Conservation (phyloP, 2,329 filamentous ascomycete species). For the Emericellopsis cladophorae region DNA sequence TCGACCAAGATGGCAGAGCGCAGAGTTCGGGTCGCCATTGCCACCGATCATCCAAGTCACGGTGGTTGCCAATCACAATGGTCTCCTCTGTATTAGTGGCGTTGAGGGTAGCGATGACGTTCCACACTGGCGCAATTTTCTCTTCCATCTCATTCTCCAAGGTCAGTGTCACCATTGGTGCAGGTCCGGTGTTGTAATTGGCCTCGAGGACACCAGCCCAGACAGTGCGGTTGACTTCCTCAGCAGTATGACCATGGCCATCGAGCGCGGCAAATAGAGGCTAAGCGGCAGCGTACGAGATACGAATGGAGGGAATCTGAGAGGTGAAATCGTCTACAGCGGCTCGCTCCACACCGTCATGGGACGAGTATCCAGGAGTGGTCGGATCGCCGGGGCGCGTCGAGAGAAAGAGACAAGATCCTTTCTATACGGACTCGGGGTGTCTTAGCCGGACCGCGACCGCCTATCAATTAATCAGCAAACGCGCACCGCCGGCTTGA, state of each 20-base stretch:
- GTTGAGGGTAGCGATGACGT: slow-evolving; percentile 72
- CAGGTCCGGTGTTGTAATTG: slow-evolving; percentile 28
- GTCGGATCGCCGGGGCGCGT: slow-evolving; percentile 55
- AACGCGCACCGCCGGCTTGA: not conserved
- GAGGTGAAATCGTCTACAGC: slow-evolving; percentile 52
- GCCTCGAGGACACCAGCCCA: slow-evolving; percentile 43
- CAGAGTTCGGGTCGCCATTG: slow-evolving; percentile 73
- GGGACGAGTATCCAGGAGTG: slow-evolving; percentile 71
- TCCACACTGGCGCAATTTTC: slow-evolving; percentile 57
- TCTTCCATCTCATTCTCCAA: slow-evolving; percentile 59
- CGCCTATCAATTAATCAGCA: slow-evolving; percentile 18
- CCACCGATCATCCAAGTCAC: slow-evolving; percentile 81
- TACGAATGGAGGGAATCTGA: slow-evolving; percentile 67
- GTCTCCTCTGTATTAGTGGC: slow-evolving; percentile 66
- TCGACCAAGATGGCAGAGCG: slow-evolving; percentile 67
- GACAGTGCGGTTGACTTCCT: slow-evolving; percentile 45
- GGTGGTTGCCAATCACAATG: slow-evolving; percentile 66
- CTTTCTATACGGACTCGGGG: slow-evolving; percentile 66
- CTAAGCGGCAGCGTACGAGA: slow-evolving; percentile 65
- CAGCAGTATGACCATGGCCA: slow-evolving; percentile 57
- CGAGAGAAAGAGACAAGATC: slow-evolving; percentile 61
- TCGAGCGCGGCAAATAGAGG: slow-evolving; percentile 70
- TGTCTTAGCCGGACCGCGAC: slow-evolving; percentile 65
- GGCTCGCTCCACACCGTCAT: slow-evolving; percentile 54
- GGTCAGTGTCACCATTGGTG: slow-evolving; percentile 47